Evolutionary conservation across 2,329 filamentous ascomycete species (phyloP).

Genomic region (Venturia carpophila): DNA sequence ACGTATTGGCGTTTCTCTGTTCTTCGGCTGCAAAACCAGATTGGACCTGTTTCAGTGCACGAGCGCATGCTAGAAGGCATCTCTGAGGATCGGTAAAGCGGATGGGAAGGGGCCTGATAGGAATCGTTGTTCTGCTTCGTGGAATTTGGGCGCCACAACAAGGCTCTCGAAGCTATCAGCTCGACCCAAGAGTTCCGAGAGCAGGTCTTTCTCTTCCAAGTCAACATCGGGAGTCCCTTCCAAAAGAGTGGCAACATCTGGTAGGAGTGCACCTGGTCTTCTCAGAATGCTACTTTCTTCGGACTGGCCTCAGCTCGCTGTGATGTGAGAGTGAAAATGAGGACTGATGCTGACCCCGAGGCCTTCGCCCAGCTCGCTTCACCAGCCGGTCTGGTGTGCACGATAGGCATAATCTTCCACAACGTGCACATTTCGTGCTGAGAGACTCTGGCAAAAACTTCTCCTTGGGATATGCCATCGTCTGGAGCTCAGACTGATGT

Average conservation of each 20-base stretch:
- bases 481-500: neutral
- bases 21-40: neutral
- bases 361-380: neutral
- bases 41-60: neutral
- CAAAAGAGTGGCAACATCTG: neutral
- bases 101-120: neutral
- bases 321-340: neutral
- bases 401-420: neutral
- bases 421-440: neutral
- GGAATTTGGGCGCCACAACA: neutral
- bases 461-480: neutral
- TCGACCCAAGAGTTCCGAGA: neutral
- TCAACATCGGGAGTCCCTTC: neutral
- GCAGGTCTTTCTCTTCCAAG: neutral
- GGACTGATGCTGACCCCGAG: neutral
- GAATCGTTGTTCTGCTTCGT: neutral
- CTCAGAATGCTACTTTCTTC: neutral
- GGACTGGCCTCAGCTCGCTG: neutral
- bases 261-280: neutral
- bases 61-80: neutral
- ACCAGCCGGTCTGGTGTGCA: neutral
- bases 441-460: neutral
- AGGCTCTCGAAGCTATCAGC: neutral
- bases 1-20: neutral
- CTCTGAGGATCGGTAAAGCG: neutral